Evolutionary conservation across 2,329 filamentous ascomycete genomes (phyloP), one percentile per base, ranked within the genome.

Genomic region (Calonectria multiphialidica): DNA sequence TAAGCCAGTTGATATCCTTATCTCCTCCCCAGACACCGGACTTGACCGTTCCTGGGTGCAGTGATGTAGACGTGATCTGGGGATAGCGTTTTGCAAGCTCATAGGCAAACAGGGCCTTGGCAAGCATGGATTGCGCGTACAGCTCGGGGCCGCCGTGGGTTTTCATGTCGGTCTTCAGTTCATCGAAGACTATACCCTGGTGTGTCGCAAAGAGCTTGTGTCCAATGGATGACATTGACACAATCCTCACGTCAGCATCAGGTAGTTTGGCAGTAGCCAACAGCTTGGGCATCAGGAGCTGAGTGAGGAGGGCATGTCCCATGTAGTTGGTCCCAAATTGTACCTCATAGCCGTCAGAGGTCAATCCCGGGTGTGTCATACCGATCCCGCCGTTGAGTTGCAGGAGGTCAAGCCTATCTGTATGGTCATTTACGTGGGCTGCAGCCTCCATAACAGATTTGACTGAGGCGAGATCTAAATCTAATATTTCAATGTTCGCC

Each of bases 311-410:
- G 23, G 23, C 62, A 23, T 71, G 68, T 21, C 68, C 68, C 5
- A 71, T 25, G 23, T 71, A 66, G 16, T 71, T 71, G 13, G 68
- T 71, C 18, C 62, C 68, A 28, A 71, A 71, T 8, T 71, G 62
- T 28, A 71, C 30, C 62, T 71, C 68, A 23, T 66, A 66, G 28
- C 68, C 68, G 15, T 70, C 68, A 21, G 49, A 30, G 30, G 62
- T 55, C 18, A 67, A 47, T 23, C 42, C 55, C 5, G 40, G 33
- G n/a, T 40, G 53, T 25, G 35, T 40, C 53, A 59, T 59, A 13
- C 53, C 53, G 35, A 71, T 28, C 7, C 63, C 68, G 8, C 49
- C 68, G 28, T 71, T 71, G 53, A 71, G 68, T 5, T 71, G 53
- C 2, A 71, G 62, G 25, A 71, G 45, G 23, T 71, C 68, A 16